phyloP scores from a whole-genome alignment of 2,329 filamentous ascomycete genomes.

The Trichoderma simmonsii region DNA sequence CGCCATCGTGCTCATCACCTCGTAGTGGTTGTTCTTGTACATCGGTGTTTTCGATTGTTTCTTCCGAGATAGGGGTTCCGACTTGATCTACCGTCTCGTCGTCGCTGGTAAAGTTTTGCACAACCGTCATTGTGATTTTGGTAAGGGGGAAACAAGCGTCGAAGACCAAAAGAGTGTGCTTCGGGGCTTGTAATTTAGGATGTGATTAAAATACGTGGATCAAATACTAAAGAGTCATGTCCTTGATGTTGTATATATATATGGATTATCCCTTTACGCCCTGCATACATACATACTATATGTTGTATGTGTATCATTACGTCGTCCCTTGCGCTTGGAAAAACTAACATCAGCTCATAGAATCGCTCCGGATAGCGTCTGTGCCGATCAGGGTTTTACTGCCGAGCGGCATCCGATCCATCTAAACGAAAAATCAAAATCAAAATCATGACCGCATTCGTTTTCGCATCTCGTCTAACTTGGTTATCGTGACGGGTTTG shows the following conservation, averaged over 20 bases:
- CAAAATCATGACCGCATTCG: not conserved
- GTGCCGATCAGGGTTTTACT: not conserved
- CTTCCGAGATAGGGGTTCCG: not conserved
- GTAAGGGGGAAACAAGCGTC: not conserved
- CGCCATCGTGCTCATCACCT: conserved; percentile 41
- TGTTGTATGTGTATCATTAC: not conserved
- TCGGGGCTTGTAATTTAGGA: not conserved
- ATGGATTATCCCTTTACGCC: not conserved
- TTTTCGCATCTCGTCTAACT: not conserved
- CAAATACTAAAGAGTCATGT: not conserved
- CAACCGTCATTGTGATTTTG: not conserved
- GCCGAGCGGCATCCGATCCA: not conserved
- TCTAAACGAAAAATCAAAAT: not conserved
- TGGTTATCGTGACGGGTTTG: not conserved
- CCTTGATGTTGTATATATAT: not conserved
- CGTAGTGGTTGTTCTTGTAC: not conserved
- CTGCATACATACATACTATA: not conserved
- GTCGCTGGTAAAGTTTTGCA: not conserved
- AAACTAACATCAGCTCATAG: not conserved
- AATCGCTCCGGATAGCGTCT: not conserved
- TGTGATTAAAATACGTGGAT: not conserved
- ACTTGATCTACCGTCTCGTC: not conserved
- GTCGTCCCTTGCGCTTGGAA: not conserved
- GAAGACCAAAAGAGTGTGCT: not conserved
- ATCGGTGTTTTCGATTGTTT: not conserved